Evolutionary conservation across 2,329 filamentous ascomycete species (phyloP), one percentile per base, ranked within the genome.

Genomic region (Rutstroemia sp.): DNA sequence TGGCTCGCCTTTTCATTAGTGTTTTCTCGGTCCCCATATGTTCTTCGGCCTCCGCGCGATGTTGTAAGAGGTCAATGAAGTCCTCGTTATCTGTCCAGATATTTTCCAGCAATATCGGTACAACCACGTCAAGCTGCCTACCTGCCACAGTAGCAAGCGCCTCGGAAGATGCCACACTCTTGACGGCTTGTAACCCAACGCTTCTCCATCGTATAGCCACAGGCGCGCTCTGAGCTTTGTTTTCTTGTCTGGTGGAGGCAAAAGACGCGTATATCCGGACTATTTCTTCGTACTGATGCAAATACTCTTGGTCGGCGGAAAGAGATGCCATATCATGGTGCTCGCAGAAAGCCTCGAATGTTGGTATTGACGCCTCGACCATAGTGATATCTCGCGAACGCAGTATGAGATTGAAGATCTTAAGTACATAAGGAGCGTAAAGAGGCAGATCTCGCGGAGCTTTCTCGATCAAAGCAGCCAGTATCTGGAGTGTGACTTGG

Each of bases 401-500:
- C 54, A 97, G 81, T 66, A 97, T 86, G 56, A 86, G 86, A 62
- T 87, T 83, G 67, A 97, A 81, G 62, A 96, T 88, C 65, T 86
- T 88, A 69, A 97, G 82, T 56, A 96, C 85, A 67, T 88, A 90
- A 61, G 82, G 81, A 49, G 90, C 90, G 70, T 95, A 95, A 52
- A 99, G 83, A 52, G 90, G 88, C 49, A 96, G 83, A 70, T 96
- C 92, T 70, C 92, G 88, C 59, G 90, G 88, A 45, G 90, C 83
- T 74, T 96, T 96, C 70, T 97, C 92, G 72, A 97, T 91, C 66
- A 99, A 79, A 47, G 92, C 90, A 59, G 87, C 85, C 63, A 96
- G 79, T 65, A 99, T 96, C 71, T 95, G 88, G 58, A 99, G 84
- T 2, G 92, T 96, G 62, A 99, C 91, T 71, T 95, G 90, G 57